Evolutionary conservation across 495 filamentous ascomycete species (phyloP).

Genomic region (Haplographium delicatum): DNA sequence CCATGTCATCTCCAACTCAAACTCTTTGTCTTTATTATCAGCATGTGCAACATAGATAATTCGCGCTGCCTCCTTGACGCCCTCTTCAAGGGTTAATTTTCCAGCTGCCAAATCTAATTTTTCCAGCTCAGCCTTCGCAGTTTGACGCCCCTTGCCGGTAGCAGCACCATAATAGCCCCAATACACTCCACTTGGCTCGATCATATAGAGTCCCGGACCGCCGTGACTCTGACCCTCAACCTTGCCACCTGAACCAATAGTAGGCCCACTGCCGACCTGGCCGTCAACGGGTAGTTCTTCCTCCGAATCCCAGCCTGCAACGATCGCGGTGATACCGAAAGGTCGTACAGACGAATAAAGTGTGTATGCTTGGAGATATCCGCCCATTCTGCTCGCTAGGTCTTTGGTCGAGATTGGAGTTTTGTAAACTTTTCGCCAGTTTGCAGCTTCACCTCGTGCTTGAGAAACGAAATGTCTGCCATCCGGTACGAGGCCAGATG

Average conservation of each 20-base stretch:
- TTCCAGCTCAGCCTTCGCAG: conserved; percentile 95
- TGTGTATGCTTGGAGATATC: conserved; percentile 95
- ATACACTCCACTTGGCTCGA: conserved; percentile 92
- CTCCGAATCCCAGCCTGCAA: conserved; percentile 90
- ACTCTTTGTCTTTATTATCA: conserved; percentile 96
- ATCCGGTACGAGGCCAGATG: conserved; percentile 88
- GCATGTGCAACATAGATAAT: conserved; percentile 97
- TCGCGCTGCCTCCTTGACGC: conserved; percentile 90
- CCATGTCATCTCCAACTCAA: conserved; percentile 99
- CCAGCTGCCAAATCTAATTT: conserved; percentile 84
- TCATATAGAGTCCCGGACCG: conserved; percentile 94
- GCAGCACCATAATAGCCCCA: conserved; percentile 99
- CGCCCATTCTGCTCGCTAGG: conserved; percentile 84
- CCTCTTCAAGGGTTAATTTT: conserved; percentile 73
- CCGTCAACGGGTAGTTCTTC: conserved; percentile 75
- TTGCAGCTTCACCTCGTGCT: conserved; percentile 85
- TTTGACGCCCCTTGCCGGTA: conserved; percentile 91
- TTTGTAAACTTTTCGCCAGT: conserved; percentile 87
- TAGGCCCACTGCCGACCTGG: conserved; percentile 75
- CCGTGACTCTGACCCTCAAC: conserved; percentile 68
- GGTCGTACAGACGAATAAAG: conserved; percentile 93
- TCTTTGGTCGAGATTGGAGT: conserved; percentile 81
- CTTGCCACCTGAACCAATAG: conserved; percentile 75
- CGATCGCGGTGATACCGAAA: conserved; percentile 91
- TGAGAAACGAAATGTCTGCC: conserved; percentile 92